These are phyloP conservation scores for Huiozyma naganishii DNA, from an alignment of 805 yeast species.

Conservation along the genomic window DNA sequence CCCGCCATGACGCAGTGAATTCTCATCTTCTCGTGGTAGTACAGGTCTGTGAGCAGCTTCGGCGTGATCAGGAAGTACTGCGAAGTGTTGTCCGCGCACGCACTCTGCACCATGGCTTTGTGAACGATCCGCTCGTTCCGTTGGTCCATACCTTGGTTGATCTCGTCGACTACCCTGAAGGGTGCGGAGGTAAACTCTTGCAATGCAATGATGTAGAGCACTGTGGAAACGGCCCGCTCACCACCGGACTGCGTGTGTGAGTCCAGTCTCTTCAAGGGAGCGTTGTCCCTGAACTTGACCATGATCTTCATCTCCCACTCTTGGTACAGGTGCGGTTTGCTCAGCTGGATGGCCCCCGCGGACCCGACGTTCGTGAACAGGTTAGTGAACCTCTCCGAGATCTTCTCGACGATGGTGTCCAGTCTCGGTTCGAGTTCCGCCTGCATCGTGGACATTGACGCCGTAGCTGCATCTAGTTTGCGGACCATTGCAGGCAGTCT, in stretches of 20 bases:
- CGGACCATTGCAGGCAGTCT: constrained; percentile 15
- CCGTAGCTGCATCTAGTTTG: constrained; percentile 22
- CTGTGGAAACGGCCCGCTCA: constrained; percentile 91
- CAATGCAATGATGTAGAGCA: constrained; percentile 77
- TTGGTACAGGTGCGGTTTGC: constrained; percentile 36
- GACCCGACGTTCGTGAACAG: constrained; percentile 71
- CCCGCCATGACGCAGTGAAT: constrained; percentile 75
- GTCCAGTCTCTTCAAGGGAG: constrained; percentile 60
- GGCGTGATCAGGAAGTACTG: constrained; percentile 94
- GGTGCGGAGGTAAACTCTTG: constrained; percentile 87
- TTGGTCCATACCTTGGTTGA: constrained; percentile 98
- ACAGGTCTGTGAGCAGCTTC: constrained; percentile 66
- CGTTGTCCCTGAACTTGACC: constrained; percentile 76
- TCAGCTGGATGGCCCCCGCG: constrained; percentile 67
- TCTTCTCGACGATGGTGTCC: constrained; percentile 37
- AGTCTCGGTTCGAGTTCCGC: constrained; percentile 54
- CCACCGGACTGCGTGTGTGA: constrained; percentile 96
- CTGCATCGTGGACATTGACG: constrained; percentile 31
- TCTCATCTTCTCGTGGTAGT: constrained; percentile 70
- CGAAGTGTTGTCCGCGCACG: constrained; percentile 52
- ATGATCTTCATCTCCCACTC: constrained; percentile 79
- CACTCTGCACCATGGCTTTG: constrained; percentile 70
- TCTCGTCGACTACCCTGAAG: constrained; percentile 92
- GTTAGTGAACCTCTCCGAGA: constrained; percentile 54
- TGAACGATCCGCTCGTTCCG: constrained; percentile 83